These are phyloP conservation scores for Leersia perrieri DNA, from an alignment of 176 grass and related monocot species.

Conservation along the genomic window DNA sequence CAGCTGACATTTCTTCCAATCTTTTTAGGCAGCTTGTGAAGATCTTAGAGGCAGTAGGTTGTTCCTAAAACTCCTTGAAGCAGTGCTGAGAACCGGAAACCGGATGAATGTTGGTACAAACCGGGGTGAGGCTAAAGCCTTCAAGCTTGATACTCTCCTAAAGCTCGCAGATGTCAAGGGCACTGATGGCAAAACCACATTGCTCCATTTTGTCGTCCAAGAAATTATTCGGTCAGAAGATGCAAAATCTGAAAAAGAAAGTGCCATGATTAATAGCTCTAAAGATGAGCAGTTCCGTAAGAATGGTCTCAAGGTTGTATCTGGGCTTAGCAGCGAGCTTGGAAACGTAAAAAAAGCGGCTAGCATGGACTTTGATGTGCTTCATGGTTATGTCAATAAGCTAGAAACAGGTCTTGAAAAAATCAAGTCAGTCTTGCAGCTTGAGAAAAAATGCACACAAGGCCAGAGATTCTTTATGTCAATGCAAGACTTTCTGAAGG, in stretches of 20 bases:
- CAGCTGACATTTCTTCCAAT: slow-evolving; percentile 15
- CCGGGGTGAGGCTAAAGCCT: slow-evolving; percentile 81
- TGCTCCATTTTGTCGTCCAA: slow-evolving; percentile 97
- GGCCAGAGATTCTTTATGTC: slow-evolving; percentile 75
- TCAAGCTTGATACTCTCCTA: slow-evolving; percentile 97
- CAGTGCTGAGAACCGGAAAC: slow-evolving; percentile 89
- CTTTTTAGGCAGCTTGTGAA: slow-evolving; percentile 79
- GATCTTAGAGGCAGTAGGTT: slow-evolving; percentile 85
- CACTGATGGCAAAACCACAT: slow-evolving; percentile 88
- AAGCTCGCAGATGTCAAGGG: slow-evolving; percentile 97
- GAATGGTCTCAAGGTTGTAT: slow-evolving; percentile 84
- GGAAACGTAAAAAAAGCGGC: slow-evolving; percentile 90
- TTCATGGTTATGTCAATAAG: slow-evolving; percentile 82
- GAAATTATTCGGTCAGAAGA: slow-evolving; percentile 94
- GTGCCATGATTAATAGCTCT: slow-evolving; percentile 33
- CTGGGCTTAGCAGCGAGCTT: slow-evolving; percentile 75
- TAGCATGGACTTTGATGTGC: slow-evolving; percentile 90
- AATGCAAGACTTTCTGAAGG: slow-evolving; percentile 76
- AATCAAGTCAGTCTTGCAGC: slow-evolving; percentile 71
- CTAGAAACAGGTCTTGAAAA: slow-evolving; percentile 79
- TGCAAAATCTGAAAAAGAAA: slow-evolving; percentile 52
- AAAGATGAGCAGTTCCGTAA: slow-evolving; percentile 83
- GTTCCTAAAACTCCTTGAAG: slow-evolving; percentile 93
- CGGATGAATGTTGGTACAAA: slow-evolving; percentile 99
- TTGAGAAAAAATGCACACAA: slow-evolving; percentile 66